phyloP scores from a whole-genome alignment of 371 early-diverging fungal species.

The Mortierella sp. region DNA sequence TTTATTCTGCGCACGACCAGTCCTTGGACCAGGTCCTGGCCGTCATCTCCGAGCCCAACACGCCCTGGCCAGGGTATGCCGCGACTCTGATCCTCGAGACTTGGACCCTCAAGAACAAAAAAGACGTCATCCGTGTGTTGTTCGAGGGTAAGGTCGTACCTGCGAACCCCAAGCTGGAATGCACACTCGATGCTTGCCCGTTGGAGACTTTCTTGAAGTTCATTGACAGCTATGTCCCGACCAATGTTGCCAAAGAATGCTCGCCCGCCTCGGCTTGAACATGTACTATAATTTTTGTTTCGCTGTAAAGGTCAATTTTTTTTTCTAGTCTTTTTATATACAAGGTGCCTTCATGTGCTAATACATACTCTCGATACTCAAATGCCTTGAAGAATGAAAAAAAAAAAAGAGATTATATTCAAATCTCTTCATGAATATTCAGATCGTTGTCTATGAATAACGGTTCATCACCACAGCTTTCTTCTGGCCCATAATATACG shows the following conservation, averaged over 20 bases:
- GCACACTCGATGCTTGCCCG: conserved; percentile 14
- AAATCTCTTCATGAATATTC: conserved; percentile 43
- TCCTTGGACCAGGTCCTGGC: conserved; percentile 18
- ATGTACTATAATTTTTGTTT: no score
- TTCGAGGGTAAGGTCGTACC: conserved; percentile 21
- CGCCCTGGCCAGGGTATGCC: conserved; percentile 14
- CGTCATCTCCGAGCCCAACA: conserved; percentile 1
- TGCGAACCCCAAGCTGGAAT: conserved; percentile 11
- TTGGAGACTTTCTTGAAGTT: no score
- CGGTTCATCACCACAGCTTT: conserved; percentile 51
- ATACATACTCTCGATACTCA: no score
- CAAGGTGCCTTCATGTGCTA: no score
- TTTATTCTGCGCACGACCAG: conserved; percentile 14
- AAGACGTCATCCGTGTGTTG: conserved; percentile 16
- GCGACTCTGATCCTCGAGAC: neutral
- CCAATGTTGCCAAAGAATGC: no score
- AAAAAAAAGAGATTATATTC: neutral
- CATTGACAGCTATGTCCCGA: no score
- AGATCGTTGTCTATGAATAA: conserved; percentile 50
- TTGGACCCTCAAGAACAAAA: conserved; percentile 5
- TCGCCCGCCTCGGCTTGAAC: no score
- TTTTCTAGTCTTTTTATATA: no score
- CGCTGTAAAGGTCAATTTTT: no score
- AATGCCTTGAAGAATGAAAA: conserved; percentile 1
- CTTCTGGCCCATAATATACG: conserved; percentile 18